Conservation (phyloP, 768 basidiomycete genomes). For the Ramaria sp. region DNA sequence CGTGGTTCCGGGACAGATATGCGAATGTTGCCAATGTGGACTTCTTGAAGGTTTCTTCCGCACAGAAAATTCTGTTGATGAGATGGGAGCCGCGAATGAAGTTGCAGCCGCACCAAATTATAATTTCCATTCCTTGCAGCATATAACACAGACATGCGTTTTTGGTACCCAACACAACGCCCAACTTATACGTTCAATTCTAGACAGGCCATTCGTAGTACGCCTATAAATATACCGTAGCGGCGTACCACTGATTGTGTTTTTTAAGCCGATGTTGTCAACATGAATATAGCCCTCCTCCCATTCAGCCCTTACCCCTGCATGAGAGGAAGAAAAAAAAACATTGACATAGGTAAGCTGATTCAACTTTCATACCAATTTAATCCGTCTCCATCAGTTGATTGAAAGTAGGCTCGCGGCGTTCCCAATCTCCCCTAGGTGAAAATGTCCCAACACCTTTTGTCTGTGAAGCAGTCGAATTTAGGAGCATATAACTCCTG, state of each 20-base stretch:
- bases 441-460: not conserved
- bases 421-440: not conserved
- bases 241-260: not conserved
- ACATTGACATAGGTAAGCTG: not conserved
- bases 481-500: slow-evolving; percentile 1
- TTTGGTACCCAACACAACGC: not conserved
- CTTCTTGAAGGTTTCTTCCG: too few relatives aligned
- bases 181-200: not conserved
- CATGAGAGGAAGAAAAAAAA: not conserved
- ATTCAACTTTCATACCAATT: too few relatives aligned
- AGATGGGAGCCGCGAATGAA: too few relatives aligned
- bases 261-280: not conserved
- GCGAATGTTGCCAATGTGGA: too few relatives aligned
- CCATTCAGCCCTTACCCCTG: not conserved
- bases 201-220: not conserved
- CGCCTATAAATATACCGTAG: not conserved
- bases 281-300: not conserved
- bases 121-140: not conserved
- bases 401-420: not conserved
- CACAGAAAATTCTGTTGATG: too few relatives aligned
- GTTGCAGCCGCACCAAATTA: too few relatives aligned
- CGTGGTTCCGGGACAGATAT: too few relatives aligned
- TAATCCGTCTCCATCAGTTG: too few relatives aligned
- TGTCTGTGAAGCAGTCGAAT: not conserved
- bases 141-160: not conserved